Conservation (phyloP, 768 basidiomycete species). For the Pisolithus orientalis region DNA sequence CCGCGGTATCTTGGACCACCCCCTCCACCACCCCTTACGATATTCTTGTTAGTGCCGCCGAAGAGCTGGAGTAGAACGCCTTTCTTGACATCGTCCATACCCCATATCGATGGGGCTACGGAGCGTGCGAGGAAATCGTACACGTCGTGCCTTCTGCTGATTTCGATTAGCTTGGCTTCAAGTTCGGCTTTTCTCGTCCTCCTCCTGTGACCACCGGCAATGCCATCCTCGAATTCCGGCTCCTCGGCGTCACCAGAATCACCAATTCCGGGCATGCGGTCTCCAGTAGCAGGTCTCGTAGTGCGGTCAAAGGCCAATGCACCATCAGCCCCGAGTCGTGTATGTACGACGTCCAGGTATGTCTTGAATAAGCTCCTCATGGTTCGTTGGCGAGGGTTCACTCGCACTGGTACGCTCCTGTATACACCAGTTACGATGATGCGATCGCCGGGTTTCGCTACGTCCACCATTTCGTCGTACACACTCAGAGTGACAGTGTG, state of each 20-base stretch:
- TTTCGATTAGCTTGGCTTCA: constrained; percentile 68
- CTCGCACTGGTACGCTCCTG: constrained; percentile 90
- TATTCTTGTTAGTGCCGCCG: constrained; percentile 96
- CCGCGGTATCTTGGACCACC: constrained; percentile 96
- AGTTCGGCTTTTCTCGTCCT: constrained; percentile 57
- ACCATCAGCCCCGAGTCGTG: constrained; percentile 60
- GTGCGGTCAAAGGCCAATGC: constrained; percentile 72
- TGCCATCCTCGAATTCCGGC: constrained; percentile 49
- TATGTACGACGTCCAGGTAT: constrained; percentile 91
- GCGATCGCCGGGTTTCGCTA: constrained; percentile 91
- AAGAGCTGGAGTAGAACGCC: constrained; percentile 94
- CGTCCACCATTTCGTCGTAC: constrained; percentile 97
- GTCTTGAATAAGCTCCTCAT: constrained; percentile 98
- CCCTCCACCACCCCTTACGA: constrained; percentile 86
- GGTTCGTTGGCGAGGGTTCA: constrained; percentile 85
- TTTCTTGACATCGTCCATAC: constrained; percentile 99
- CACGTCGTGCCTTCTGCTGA: constrained; percentile 71
- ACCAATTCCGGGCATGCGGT: constrained; percentile 63
- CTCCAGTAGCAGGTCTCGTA: constrained; percentile 66
- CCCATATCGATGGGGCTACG: constrained; percentile 93
- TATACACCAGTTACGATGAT: constrained; percentile 90
- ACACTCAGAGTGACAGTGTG: constrained; percentile 95
- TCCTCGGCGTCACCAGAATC: constrained; percentile 64
- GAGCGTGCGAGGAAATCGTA: constrained; percentile 82
- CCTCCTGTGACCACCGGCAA: constrained; percentile 29